phyloP scores from a whole-genome alignment of 371 early-diverging fungal species.

The Zychaea mexicana region DNA sequence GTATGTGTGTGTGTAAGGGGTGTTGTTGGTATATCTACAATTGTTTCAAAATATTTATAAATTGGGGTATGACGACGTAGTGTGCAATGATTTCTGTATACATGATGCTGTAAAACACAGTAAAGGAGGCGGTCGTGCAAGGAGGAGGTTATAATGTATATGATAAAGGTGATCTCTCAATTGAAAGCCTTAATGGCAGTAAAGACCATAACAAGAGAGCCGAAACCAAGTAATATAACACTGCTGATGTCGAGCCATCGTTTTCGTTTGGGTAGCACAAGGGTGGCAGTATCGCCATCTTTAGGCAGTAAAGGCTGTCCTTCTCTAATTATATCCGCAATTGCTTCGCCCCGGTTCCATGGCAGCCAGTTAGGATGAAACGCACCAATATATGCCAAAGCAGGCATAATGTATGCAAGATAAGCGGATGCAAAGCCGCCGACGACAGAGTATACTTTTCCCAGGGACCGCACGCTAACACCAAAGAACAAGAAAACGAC shows the following conservation, averaged over 20 bases:
- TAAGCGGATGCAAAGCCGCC: constrained; percentile 60
- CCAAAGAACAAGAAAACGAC: constrained; percentile 44
- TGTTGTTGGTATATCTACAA: not conserved
- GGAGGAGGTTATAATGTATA: too few relatives aligned
- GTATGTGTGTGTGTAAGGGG: not conserved
- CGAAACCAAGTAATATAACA: constrained; percentile 19
- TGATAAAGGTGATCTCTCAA: not conserved
- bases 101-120: constrained; percentile 1
- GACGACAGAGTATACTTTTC: constrained; percentile 56
- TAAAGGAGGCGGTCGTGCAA: not conserved
- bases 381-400: constrained; percentile 45
- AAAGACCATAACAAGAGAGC: constrained; percentile 20
- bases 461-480: constrained; percentile 45
- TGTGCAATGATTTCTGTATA: constrained; percentile 3
- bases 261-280: constrained; percentile 3
- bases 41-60: constrained; percentile 6
- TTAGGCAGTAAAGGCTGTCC: not conserved
- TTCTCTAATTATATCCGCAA: not conserved
- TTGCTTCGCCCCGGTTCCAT: not conserved
- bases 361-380: constrained; percentile 24
- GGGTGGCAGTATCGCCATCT: not conserved
- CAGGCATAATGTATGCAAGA: constrained; percentile 63
- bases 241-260: constrained; percentile 21
- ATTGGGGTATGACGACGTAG: not conserved
- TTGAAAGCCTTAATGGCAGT: constrained; percentile 19